phyloP scores from a whole-genome alignment of 2,329 filamentous ascomycete species.

The Aureobasidium sp. region DNA sequence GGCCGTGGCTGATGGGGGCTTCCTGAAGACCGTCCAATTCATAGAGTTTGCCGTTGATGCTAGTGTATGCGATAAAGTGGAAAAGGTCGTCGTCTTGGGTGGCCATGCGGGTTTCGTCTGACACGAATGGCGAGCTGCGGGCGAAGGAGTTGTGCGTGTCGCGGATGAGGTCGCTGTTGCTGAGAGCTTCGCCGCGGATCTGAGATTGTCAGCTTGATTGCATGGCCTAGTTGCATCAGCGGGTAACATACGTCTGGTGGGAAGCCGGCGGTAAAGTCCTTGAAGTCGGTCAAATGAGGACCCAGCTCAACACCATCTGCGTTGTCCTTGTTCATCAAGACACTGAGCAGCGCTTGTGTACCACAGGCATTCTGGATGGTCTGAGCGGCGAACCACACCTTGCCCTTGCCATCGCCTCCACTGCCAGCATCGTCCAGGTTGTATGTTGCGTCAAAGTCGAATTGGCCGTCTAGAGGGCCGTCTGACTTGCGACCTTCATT shows the following conservation, averaged over 20 bases:
- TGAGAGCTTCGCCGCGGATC: slow-evolving; percentile 60
- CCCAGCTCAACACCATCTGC: slow-evolving; percentile 59
- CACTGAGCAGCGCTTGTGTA: slow-evolving; percentile 86
- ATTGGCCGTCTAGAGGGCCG: slow-evolving; percentile 69
- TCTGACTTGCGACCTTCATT: slow-evolving; percentile 57
- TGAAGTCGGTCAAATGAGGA: slow-evolving; percentile 62
- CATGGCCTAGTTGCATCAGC: no score
- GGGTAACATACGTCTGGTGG: slow-evolving; percentile 45
- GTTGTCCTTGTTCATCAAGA: slow-evolving; percentile 69
- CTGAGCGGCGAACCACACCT: slow-evolving; percentile 86
- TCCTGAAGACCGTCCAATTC: slow-evolving; percentile 93
- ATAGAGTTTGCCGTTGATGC: slow-evolving; percentile 71
- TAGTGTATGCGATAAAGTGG: slow-evolving; percentile 94
- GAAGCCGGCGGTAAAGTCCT: slow-evolving; percentile 78
- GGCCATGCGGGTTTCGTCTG: slow-evolving; percentile 70
- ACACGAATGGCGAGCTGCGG: slow-evolving; percentile 77
- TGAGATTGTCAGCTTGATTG: slow-evolving; percentile 27
- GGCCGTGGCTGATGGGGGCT: slow-evolving; percentile 76
- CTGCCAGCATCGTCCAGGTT: slow-evolving; percentile 33
- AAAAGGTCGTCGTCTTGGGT: slow-evolving; percentile 82
- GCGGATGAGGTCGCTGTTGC: slow-evolving; percentile 51
- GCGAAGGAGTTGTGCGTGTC: slow-evolving; percentile 85
- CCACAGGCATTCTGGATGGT: slow-evolving; percentile 98
- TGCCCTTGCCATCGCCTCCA: slow-evolving; percentile 17
- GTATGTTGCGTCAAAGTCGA: slow-evolving; percentile 60